Evolutionary conservation across 139 green algal genomes (phyloP).

Genomic region (Raphidocelis subcapitata): DNA sequence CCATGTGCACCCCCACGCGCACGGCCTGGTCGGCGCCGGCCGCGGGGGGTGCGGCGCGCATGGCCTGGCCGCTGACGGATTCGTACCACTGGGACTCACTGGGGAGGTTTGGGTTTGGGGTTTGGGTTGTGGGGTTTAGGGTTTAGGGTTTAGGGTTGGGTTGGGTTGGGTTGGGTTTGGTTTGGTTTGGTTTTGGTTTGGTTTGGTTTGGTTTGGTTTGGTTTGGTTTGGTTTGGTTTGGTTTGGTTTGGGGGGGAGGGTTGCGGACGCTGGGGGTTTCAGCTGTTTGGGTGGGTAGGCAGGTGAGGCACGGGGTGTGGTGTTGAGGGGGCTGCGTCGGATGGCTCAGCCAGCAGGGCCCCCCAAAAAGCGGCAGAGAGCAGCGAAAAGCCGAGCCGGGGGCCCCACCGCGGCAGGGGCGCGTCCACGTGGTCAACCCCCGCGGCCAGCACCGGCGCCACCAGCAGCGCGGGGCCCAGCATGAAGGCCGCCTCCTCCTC

Average conservation of each 20-base stretch:
- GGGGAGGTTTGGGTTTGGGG: background rate
- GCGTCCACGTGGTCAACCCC: slow-evolving; percentile 10
- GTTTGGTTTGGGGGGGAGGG: too few species aligned
- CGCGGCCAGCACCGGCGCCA: slow-evolving; percentile 68
- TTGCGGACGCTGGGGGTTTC: too few species aligned
- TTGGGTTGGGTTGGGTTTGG: background rate
- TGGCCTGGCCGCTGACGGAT: slow-evolving; percentile 17
- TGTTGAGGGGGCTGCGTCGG: too few species aligned
- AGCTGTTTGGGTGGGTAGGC: too few species aligned
- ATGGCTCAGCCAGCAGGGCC: too few species aligned
- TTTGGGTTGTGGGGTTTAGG: background rate
- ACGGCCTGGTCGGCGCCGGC: slow-evolving; percentile 1
- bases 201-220: too few species aligned
- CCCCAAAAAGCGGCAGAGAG: background rate
- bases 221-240: too few species aligned
- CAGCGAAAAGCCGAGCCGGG: too few species aligned
- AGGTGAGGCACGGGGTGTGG: too few species aligned
- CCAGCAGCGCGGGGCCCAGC: slow-evolving; percentile 70
- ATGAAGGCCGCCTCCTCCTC: slow-evolving; percentile 83
- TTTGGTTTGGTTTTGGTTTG: too few species aligned
- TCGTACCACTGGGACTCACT: slow-evolving; percentile 48
- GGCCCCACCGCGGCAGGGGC: too few species aligned
- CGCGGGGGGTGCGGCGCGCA: background rate
- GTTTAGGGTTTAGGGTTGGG: background rate
- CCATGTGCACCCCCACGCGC: slow-evolving; percentile 61